Conservation (phyloP, 129 eudicot species). For the Deinandra increscens region DNA sequence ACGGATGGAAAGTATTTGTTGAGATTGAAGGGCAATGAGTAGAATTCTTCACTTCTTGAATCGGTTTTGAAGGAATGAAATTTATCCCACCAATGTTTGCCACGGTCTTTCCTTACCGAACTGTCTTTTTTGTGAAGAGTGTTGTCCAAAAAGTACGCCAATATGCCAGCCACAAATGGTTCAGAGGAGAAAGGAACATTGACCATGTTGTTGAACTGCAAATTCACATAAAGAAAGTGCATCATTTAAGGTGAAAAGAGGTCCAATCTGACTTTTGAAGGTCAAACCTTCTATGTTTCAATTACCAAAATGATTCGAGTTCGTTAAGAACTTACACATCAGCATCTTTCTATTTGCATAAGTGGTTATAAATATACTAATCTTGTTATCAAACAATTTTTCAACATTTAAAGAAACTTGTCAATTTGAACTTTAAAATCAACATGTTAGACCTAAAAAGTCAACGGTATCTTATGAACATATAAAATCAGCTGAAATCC, state of each 20-base stretch:
- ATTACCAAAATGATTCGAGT: background rate
- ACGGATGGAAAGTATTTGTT: conserved; percentile 69
- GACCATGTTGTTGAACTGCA: conserved; percentile 64
- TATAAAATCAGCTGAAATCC: too few relatives aligned
- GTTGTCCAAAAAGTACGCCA: conserved; percentile 53
- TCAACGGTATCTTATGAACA: too few relatives aligned
- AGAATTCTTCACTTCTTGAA: conserved; percentile 60
- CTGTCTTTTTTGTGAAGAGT: conserved; percentile 51
- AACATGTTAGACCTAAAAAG: too few relatives aligned
- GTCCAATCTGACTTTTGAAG: conserved; percentile 1
- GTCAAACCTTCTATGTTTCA: conserved; percentile 4
- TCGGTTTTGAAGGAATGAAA: conserved; percentile 48
- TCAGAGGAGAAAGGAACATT: conserved; percentile 61
- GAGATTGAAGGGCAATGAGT: conserved; percentile 58
- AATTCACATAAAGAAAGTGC: background rate
- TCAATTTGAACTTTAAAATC: too few relatives aligned
- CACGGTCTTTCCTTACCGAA: conserved; percentile 57
- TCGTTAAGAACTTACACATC: background rate
- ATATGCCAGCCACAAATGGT: conserved; percentile 56
- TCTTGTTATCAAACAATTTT: background rate
- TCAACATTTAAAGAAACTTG: too few relatives aligned
- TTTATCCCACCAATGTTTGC: conserved; percentile 68
- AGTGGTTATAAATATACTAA: background rate
- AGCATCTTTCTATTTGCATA: background rate
- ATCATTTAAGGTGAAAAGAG: conserved; percentile 3